Base-by-base conservation (phyloP, 2,329 filamentous ascomycete species). In the Magnaporthiopsis rhizophila region DNA sequence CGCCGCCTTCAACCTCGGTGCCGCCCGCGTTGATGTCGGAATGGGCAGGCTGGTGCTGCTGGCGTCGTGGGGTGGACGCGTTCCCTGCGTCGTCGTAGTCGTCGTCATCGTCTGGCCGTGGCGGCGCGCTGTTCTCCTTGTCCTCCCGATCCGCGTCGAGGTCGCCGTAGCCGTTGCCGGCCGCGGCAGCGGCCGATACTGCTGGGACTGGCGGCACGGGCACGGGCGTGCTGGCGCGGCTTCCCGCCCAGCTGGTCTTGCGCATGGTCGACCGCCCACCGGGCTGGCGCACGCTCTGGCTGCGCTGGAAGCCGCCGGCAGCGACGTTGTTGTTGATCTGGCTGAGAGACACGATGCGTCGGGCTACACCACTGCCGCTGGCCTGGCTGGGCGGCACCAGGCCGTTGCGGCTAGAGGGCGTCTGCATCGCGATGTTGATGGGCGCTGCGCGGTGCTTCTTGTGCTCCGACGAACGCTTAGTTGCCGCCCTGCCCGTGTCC, bases 261-360 rank as follows among this genome's bases (percentile, higher is more conserved):
- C 89, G 82, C 60, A 85, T 73, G 0, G 79, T 77, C 32, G 81
- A 80, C 1, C 74, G 72, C 13, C 75, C 77, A 5, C 77, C 78
- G 34, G 86, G 81, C 28, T 85, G 86, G 70, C 90, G 88, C 68
- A 92, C 89, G 65, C 89, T 92, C 73, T 93, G 89, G 74, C 89
- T 93, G 66, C 90, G 84, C 77, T 89, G 89, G 68, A 96, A 81
- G 60, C 85, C 86, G 26, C 85, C 83, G 9, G 77, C 78, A 7
- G 86, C 80, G 45, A 85, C 80, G 71, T 95, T 94, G 73, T 89
- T 88, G 64, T 86, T 91, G 69, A 98, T 96, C 76, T 97, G 91
- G 73, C 89, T 96, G 50, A 98, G 85, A 62, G 92, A 97, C 65
- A 96, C 84, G 71, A 98, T 97, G 61, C 95, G 87, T 57, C 94